Percentiles rank a stretch among this genome's conserved stretches.
These are phyloP conservation scores for Boechera stricta DNA, from an alignment of 345 rosid genomes.

Conservation along the genomic window DNA sequence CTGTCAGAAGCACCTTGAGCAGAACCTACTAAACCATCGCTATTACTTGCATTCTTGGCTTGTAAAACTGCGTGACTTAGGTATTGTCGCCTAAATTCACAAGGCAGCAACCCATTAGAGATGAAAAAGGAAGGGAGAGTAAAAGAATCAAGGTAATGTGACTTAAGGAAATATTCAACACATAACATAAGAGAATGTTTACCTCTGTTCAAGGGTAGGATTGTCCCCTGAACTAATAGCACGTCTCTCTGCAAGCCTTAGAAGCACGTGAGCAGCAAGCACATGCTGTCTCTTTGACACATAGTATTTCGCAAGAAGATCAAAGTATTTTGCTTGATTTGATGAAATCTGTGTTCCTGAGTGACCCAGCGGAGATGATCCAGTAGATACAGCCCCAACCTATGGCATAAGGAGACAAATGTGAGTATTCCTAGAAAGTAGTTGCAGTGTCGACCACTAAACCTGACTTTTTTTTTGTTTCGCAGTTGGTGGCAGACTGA, in stretches of 20 bases:
- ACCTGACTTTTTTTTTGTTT: conserved; percentile 15
- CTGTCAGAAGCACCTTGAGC: conserved; percentile 61
- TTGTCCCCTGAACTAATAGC: conserved; percentile 60
- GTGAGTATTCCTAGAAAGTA: conserved; percentile 33
- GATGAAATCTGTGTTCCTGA: conserved; percentile 60
- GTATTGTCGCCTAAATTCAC: conserved; percentile 72
- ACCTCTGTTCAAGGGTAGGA: conserved; percentile 91
- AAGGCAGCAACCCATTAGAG: conserved; percentile 40
- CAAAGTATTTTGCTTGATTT: conserved; percentile 79
- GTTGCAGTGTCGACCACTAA: conserved; percentile 29
- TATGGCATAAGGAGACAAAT: conserved; percentile 43
- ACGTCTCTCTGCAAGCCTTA: conserved; percentile 93
- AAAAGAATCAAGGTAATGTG: conserved; percentile 20
- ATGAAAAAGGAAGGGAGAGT: conserved; percentile 27
- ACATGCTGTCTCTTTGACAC: conserved; percentile 89
- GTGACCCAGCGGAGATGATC: conserved; percentile 62
- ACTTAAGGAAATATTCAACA: conserved; percentile 3
- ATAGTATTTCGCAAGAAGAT: conserved; percentile 90
- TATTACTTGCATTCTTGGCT: conserved; percentile 85
- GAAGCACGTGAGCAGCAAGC: conserved; percentile 92
- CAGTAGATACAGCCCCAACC: conserved; percentile 68
- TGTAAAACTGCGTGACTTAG: conserved; percentile 94
- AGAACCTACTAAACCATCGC: conserved; percentile 62
- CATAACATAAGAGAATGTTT: conserved; percentile 19
- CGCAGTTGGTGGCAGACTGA: conserved; percentile 24